Conservation (phyloP, 345 rosid genomes). For the Brassica incana region DNA sequence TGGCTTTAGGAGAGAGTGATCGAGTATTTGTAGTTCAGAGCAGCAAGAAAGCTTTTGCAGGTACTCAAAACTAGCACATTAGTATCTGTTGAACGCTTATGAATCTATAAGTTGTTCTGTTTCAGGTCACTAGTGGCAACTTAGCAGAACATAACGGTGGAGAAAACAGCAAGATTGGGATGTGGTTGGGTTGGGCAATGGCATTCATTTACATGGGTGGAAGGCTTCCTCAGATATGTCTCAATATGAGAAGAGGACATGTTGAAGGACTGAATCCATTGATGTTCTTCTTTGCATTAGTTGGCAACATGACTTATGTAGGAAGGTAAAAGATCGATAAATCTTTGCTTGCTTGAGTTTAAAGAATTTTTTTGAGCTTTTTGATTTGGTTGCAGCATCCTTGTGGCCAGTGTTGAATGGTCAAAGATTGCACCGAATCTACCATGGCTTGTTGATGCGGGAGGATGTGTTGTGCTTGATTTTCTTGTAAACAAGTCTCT, state of each 20-base stretch:
- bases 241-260: conserved; percentile 79
- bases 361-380: not conserved
- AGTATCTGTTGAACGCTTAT: too few relatives aligned
- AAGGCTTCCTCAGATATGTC: conserved; percentile 80
- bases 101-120: not conserved
- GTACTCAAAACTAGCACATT: not conserved
- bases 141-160: conserved; percentile 29
- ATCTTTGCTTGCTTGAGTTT: not conserved
- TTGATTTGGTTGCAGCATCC: conserved; percentile 51
- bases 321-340: conserved; percentile 51
- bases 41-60: conserved; percentile 54
- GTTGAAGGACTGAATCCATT: conserved; percentile 86
- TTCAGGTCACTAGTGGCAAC: conserved; percentile 48
- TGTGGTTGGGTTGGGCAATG: conserved; percentile 81
- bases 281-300: conserved; percentile 81
- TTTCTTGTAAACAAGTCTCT: conserved; percentile 50
- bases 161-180: conserved; percentile 44
- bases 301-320: conserved; percentile 76
- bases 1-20: conserved; percentile 37
- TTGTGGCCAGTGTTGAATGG: conserved; percentile 68
- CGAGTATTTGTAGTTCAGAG: conserved; percentile 48
- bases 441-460: conserved; percentile 89
- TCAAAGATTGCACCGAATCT: conserved; percentile 61
- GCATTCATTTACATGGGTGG: conserved; percentile 92
- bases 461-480: conserved; percentile 81